Base-by-base conservation (phyloP, 225 moss, liverwort and hornwort genomes). In the Lunularia cruciata region DNA sequence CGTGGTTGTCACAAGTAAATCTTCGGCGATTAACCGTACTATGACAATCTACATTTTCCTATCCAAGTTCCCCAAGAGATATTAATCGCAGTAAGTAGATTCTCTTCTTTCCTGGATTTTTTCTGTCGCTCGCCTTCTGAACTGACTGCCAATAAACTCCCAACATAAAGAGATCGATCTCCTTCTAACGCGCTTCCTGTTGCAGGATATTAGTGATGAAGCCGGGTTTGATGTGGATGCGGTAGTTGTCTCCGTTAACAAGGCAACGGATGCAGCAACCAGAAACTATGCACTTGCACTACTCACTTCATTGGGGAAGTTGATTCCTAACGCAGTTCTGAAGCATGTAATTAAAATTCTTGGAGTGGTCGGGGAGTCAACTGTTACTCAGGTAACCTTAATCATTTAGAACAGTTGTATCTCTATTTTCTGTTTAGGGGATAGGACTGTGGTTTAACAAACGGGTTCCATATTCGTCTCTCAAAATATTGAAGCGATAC, bases 221-320 rank as follows among this genome's bases (percentile, higher is more conserved):
- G 58, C 67, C 33, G 78, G 81, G 15, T 86, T 87, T 23, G 85
- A 93, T 67, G 74, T 98, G 46, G 73, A 84, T 69, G 69, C 75
- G 55, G 82, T 98, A 19, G 89, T 93, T 36, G 77, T 67, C 47
- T 80, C 86, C 65, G 84, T 93, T 55, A 85, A 81, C 35, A 81
- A 77, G 37, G 84, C 91, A 25, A 77, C 81, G 36, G 88, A 93
- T 86, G 60, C 71, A 68, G 66, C 81, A 60, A 87, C 86, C n/a
- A 81, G 91, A 65, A 98, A 98, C 59, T 88, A 98, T 73, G 90
- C 88, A 7, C 77, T 98, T 69, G 80, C 83, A 33, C 70, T 98
- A 72, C 73, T 98, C 59, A 89, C 89, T 22, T 77, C 89, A 37
- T 72, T 93, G 47, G 89, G 89, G 40, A 88, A 73, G 69, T 47